Conservation (phyloP, 441 rosid genomes). For the Erodium chrysanthum region DNA sequence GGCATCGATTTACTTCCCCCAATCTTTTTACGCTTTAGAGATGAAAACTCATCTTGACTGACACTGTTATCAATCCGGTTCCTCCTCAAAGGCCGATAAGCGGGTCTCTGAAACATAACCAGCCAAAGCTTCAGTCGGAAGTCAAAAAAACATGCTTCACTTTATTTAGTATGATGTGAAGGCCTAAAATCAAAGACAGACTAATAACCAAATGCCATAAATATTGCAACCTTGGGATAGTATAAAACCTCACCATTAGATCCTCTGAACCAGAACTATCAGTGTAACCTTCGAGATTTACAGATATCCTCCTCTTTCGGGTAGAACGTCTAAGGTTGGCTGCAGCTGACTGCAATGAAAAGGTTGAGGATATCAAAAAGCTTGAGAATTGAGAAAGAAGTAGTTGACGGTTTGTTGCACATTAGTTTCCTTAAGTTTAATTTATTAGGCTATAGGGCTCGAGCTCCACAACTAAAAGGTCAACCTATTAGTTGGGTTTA, state of each 20-base stretch:
- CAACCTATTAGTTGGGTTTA: background rate
- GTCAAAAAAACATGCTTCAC: slow-evolving; percentile 18
- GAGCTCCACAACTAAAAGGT: background rate
- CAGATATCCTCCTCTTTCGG: slow-evolving; percentile 76
- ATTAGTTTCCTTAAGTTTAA: slow-evolving; percentile 17
- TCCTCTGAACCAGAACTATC: slow-evolving; percentile 94
- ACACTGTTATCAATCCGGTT: slow-evolving; percentile 43
- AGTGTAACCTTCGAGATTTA: slow-evolving; percentile 70
- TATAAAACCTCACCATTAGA: slow-evolving; percentile 59
- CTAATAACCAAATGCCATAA: slow-evolving; percentile 5
- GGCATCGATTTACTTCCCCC: slow-evolving; percentile 49
- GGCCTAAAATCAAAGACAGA: background rate
- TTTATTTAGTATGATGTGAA: slow-evolving; percentile 1
- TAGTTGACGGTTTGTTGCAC: slow-evolving; percentile 6
- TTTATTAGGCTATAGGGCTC: background rate
- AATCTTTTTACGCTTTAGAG: slow-evolving; percentile 47
- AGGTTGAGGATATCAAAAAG: slow-evolving; percentile 18
- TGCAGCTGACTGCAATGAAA: slow-evolving; percentile 44
- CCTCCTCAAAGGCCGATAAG: slow-evolving; percentile 52
- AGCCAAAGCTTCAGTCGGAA: slow-evolving; percentile 20
- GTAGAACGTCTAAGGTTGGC: slow-evolving; percentile 93
- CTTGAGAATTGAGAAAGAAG: slow-evolving; percentile 8
- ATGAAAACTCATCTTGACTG: slow-evolving; percentile 48
- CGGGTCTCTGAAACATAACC: slow-evolving; percentile 50
- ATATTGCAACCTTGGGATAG: slow-evolving; percentile 13